A percentile compares a stretch with the other conserved stretches of the same genome.
These are phyloP conservation scores for Sporormia fimetaria DNA, from an alignment of 495 filamentous ascomycete genomes.

Conservation along the genomic window DNA sequence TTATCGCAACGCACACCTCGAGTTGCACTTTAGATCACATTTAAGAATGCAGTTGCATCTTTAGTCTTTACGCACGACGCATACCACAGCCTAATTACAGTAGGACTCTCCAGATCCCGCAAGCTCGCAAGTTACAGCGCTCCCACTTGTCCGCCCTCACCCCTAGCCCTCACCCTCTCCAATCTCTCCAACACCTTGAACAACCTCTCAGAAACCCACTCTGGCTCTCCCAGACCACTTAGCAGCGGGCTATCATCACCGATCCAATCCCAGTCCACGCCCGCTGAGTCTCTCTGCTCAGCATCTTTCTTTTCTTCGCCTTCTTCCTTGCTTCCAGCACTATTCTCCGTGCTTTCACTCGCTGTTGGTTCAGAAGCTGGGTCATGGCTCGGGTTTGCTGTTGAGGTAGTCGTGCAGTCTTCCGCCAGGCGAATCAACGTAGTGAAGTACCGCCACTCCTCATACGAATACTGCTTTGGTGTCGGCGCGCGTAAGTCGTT, in stretches of 20 bases:
- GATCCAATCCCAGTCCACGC: slow-evolving; percentile 61
- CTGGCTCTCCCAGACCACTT: slow-evolving; percentile 43
- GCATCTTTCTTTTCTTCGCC: slow-evolving; percentile 31
- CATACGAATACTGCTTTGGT: slow-evolving; percentile 43
- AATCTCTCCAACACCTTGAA: slow-evolving; percentile 45
- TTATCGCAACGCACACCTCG: too few species aligned
- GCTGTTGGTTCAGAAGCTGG: too few species aligned
- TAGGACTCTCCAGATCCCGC: too few species aligned
- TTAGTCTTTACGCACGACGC: too few species aligned
- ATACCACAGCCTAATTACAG: too few species aligned
- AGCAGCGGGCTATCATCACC: slow-evolving; percentile 52
- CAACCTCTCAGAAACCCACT: slow-evolving; percentile 50
- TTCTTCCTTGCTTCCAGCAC: neutral
- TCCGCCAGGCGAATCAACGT: slow-evolving; percentile 47
- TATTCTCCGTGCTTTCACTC: neutral
- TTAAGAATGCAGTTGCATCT: too few species aligned
- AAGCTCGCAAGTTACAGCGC: too few species aligned
- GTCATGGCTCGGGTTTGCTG: slow-evolving; percentile 45
- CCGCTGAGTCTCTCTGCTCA: slow-evolving; percentile 45
- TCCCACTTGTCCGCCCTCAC: too few species aligned
- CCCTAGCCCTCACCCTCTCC: slow-evolving; percentile 10
- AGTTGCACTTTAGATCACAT: too few species aligned
- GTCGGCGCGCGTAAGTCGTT: slow-evolving; percentile 35
- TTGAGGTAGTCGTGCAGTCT: slow-evolving; percentile 31
- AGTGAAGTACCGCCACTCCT: slow-evolving; percentile 52